phyloP scores from a whole-genome alignment of 495 filamentous ascomycete genomes.

The Annulohypoxylon maeteangense region DNA sequence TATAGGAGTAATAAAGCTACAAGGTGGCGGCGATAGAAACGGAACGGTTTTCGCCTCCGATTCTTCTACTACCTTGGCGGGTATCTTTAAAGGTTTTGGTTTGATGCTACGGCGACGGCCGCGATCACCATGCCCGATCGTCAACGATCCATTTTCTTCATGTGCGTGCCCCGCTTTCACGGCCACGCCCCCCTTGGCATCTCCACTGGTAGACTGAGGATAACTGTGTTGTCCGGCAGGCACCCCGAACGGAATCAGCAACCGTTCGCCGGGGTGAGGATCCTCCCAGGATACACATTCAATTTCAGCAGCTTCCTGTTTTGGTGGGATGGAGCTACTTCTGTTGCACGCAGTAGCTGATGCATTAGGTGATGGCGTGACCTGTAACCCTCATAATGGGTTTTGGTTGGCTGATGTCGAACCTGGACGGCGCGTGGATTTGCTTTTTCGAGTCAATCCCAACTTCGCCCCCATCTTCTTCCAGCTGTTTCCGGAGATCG shows the following conservation, averaged over 20 bases:
- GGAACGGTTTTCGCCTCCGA: constrained; percentile 23
- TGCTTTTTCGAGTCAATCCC: constrained; percentile 71
- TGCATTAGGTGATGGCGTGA: constrained; percentile 57
- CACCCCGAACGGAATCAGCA: constrained; percentile 47
- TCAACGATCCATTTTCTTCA: constrained; percentile 32
- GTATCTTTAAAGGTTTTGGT: constrained; percentile 52
- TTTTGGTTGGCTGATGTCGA: constrained; percentile 52
- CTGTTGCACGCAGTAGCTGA: constrained; percentile 45
- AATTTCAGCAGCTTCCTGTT: constrained; percentile 32
- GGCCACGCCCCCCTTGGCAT: constrained; percentile 62
- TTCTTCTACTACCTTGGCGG: constrained; percentile 50
- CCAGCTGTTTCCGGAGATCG: constrained; percentile 71
- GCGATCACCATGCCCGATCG: constrained; percentile 44
- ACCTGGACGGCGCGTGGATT: constrained; percentile 52
- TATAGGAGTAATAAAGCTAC: constrained; percentile 20
- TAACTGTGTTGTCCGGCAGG: constrained; percentile 46
- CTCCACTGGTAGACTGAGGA: constrained; percentile 50
- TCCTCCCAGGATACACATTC: constrained; percentile 54
- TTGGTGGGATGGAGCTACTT: constrained; percentile 25
- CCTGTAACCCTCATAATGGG: constrained; percentile 65
- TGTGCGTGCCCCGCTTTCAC: constrained; percentile 56
- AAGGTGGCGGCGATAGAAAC: constrained; percentile 31
- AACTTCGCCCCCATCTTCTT: constrained; percentile 87
- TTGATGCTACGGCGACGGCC: constrained; percentile 43
- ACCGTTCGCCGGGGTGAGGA: constrained; percentile 58